Evolutionary conservation across 192 early-diverging fungal species (phyloP).

Genomic region (Coemansia sp.): DNA sequence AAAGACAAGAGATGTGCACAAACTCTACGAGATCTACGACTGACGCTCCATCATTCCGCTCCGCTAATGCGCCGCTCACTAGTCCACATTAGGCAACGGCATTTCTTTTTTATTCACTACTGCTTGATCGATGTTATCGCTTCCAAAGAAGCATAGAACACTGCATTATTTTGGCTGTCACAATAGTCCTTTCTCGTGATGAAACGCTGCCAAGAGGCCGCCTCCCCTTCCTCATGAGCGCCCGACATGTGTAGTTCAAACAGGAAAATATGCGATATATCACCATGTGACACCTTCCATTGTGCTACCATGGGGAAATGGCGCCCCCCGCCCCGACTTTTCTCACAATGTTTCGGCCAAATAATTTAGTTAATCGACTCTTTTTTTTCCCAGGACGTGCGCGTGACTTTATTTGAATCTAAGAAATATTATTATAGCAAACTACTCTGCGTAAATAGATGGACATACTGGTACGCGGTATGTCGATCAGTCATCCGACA

Average conservation of each 20-base stretch:
- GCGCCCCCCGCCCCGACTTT: neutral
- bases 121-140: neutral
- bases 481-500: slow-evolving; percentile 50
- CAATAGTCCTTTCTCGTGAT: neutral
- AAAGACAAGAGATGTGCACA: neutral
- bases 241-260: no score
- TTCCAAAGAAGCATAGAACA: neutral
- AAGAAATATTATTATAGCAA: slow-evolving; percentile 22
- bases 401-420: neutral
- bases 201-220: neutral
- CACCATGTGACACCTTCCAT: neutral
- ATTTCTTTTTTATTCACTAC: no score
- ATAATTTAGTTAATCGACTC: neutral
- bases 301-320: neutral
- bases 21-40: neutral
- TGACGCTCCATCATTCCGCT: neutral
- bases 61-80: neutral
- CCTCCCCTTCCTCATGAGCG: no score
- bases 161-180: neutral
- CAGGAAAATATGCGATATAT: no score
- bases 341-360: neutral
- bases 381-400: neutral
- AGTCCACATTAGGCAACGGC: slow-evolving; percentile 2
- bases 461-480: slow-evolving; percentile 56
- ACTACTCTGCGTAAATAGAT: slow-evolving; percentile 51